phyloP scores from a whole-genome alignment of 2,329 filamentous ascomycete species.

The Talaromyces rugulosus region DNA sequence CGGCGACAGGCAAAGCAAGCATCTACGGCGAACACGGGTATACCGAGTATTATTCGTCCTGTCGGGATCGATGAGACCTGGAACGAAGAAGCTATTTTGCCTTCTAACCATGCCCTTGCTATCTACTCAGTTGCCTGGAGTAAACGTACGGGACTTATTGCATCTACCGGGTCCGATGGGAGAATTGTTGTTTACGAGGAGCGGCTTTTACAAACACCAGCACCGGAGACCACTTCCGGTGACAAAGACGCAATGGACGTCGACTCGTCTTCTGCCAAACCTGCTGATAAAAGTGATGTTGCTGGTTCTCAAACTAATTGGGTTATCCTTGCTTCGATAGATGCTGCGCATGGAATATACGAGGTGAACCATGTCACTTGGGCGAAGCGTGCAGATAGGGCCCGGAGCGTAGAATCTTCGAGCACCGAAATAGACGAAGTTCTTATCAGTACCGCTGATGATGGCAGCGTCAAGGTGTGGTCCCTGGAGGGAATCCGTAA shows the following conservation, averaged over 20 bases:
- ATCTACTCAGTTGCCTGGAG: constrained; percentile 88
- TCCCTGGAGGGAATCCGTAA: constrained; percentile 39
- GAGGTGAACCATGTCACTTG: constrained; percentile 91
- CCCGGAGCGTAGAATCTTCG: constrained; percentile 46
- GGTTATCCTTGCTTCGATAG: constrained; percentile 64
- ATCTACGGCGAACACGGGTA: constrained; percentile 37
- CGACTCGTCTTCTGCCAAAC: constrained; percentile 24
- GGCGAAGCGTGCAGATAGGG: constrained; percentile 70
- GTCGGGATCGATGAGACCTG: constrained; percentile 72
- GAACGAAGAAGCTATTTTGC: constrained; percentile 72
- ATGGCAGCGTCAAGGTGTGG: constrained; percentile 85
- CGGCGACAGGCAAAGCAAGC: constrained; percentile 51
- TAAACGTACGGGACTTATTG: constrained; percentile 67
- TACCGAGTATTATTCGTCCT: constrained; percentile 87
- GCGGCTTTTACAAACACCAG: constrained; percentile 28
- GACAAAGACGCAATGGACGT: constrained; percentile 22
- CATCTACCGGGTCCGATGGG: constrained; percentile 87
- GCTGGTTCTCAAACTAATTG: constrained; percentile 52
- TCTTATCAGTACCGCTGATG: constrained; percentile 85
- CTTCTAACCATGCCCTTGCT: constrained; percentile 69
- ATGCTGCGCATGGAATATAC: constrained; percentile 81
- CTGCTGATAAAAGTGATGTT: constrained; percentile 5
- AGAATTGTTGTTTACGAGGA: constrained; percentile 76
- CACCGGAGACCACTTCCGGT: constrained; percentile 21
- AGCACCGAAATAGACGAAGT: constrained; percentile 65